A percentile compares a stretch with the other conserved stretches of the same genome.
phyloP scores from a whole-genome alignment of 73 alveolate genomes.

The Blepharisma stoltei region DNA sequence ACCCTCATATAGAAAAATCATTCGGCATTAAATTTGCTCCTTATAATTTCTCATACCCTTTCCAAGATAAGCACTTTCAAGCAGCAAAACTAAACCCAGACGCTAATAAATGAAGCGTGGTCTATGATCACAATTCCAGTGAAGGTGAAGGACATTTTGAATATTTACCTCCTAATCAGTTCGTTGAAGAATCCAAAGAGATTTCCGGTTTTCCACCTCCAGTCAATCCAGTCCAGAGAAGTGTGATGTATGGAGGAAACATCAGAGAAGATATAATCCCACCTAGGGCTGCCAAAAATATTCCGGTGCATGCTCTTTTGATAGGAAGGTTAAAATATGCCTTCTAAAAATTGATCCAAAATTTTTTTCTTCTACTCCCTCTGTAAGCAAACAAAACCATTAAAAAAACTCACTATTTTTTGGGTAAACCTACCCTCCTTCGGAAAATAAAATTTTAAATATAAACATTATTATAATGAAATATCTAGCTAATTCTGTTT shows the following conservation, averaged over 20 bases:
- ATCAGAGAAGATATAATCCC: slow-evolving; percentile 19
- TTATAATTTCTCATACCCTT: slow-evolving; percentile 69
- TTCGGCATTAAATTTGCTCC: slow-evolving; percentile 67
- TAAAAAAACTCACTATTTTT: too few relatives aligned
- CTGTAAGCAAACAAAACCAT: too few relatives aligned
- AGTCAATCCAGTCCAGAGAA: slow-evolving; percentile 46
- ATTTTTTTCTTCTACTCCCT: too few relatives aligned
- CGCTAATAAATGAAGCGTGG: slow-evolving; percentile 71
- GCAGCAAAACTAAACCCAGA: slow-evolving; percentile 57
- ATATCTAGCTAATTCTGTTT: too few relatives aligned
- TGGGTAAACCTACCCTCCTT: too few relatives aligned
- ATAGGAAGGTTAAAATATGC: too few relatives aligned
- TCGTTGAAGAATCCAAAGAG: slow-evolving; percentile 22
- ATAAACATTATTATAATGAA: too few relatives aligned
- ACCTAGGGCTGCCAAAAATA: slow-evolving; percentile 22
- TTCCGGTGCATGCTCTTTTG: too few relatives aligned
- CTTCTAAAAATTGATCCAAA: too few relatives aligned
- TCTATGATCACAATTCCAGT: slow-evolving; percentile 66
- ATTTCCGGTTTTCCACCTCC: slow-evolving; percentile 50
- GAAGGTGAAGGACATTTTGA: slow-evolving; percentile 36
- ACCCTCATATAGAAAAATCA: slow-evolving; percentile 78
- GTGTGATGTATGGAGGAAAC: slow-evolving; percentile 59
- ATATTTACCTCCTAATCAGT: slow-evolving; percentile 47
- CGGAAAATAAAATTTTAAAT: too few relatives aligned
- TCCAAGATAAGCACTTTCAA: slow-evolving; percentile 45